Conservation (phyloP, 192 early-diverging fungal genomes). For the Umbelopsis ramanniana region DNA sequence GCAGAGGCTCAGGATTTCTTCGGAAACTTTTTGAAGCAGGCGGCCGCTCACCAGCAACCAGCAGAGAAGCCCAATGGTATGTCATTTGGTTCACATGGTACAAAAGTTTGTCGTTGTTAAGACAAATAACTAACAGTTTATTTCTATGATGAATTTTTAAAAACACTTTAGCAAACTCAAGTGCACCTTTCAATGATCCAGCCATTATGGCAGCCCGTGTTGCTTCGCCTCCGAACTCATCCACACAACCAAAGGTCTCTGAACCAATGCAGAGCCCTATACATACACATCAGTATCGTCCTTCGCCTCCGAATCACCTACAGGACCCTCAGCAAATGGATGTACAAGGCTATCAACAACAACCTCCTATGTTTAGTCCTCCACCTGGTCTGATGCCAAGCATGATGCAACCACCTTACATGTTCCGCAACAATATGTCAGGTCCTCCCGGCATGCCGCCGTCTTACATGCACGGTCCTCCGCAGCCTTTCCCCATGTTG, state of each 20-base stretch:
- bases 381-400: not conserved
- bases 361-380: conserved; percentile 11
- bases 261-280: not conserved
- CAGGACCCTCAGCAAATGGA: not conserved
- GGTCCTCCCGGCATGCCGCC: conserved; percentile 7
- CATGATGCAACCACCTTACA: not conserved
- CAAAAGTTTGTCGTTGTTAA: not conserved
- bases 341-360: not conserved
- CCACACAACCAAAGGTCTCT: not conserved
- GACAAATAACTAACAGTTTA: not conserved
- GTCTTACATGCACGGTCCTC: conserved; percentile 25
- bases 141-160: not conserved
- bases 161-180: not conserved
- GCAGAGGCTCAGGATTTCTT: conserved; percentile 61
- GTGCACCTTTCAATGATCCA: conserved; percentile 60
- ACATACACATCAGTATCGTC: not conserved
- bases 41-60: conserved; percentile 39
- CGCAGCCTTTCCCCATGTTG: conserved; percentile 1
- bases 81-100: conserved; percentile 10
- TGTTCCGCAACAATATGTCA: not conserved
- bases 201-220: conserved; percentile 63
- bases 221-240: conserved; percentile 19
- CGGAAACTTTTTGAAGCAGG: conserved; percentile 62
- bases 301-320: not conserved
- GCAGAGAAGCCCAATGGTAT: conserved; percentile 19